Conservation (phyloP, 225 moss, liverwort and hornwort species). For the Marchantia paleacea region DNA sequence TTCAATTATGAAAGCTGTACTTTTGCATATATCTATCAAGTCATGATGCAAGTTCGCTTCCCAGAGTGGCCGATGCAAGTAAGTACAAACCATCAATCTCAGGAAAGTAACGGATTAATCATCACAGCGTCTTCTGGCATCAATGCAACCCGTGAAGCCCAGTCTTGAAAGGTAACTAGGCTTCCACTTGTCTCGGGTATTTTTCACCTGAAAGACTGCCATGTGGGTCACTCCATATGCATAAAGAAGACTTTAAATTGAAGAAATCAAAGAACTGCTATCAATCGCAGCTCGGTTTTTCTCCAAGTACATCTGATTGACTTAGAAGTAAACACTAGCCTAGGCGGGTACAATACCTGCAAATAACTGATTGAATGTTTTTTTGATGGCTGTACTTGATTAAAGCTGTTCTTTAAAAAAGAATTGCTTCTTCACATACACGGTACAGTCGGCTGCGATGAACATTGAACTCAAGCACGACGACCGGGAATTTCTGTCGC, state of each 20-base stretch:
- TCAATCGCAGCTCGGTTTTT: no score
- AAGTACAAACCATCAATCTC: not conserved
- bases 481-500: not conserved
- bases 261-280: no score
- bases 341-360: no score
- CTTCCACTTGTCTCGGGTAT: not conserved
- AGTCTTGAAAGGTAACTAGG: not conserved
- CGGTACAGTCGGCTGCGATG: not conserved
- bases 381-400: not conserved
- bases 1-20: not conserved
- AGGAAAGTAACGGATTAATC: not conserved
- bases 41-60: conserved; percentile 2
- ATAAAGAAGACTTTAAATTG: no score
- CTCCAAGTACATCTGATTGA: no score
- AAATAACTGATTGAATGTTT: not conserved
- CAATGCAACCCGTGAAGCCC: not conserved
- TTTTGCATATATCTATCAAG: not conserved
- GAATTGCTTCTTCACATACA: no score
- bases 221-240: no score
- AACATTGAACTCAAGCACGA: not conserved
- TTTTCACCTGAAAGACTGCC: not conserved
- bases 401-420: no score
- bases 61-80: not conserved
- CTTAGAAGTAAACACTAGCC: no score
- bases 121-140: not conserved